phyloP scores from a whole-genome alignment of 192 early-diverging fungal genomes.

The Coemansia sp. region DNA sequence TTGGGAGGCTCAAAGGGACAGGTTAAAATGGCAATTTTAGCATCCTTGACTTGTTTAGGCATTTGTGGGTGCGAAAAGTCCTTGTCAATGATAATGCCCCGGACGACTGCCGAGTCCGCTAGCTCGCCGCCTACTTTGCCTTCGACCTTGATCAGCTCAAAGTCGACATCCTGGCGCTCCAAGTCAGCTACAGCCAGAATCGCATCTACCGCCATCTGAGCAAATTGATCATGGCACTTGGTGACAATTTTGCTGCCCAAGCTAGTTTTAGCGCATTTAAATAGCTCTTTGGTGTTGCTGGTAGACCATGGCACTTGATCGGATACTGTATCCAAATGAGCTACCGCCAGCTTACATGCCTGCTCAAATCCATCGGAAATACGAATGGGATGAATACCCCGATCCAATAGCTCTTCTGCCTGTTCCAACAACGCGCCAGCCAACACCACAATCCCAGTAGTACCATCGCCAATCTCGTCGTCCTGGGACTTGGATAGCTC shows the following conservation, averaged over 20 bases:
- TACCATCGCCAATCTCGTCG: slow-evolving; percentile 99
- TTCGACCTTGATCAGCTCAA: slow-evolving; percentile 99
- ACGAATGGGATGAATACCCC: slow-evolving; percentile 98
- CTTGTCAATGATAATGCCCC: slow-evolving; percentile 99
- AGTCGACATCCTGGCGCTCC: slow-evolving; percentile 99
- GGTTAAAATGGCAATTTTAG: slow-evolving; percentile 97
- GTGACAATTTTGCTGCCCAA: slow-evolving; percentile 99
- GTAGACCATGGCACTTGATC: slow-evolving; percentile 84
- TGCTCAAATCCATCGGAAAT: slow-evolving; percentile 98
- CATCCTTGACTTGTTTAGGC: slow-evolving; percentile 93
- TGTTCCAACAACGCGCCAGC: slow-evolving; percentile 98
- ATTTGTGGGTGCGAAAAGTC: slow-evolving; percentile 99
- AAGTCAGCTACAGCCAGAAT: slow-evolving; percentile 97
- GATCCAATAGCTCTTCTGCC: slow-evolving; percentile 89
- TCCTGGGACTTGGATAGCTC: slow-evolving; percentile 98
- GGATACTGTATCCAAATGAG: slow-evolving; percentile 86
- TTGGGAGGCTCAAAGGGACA: slow-evolving; percentile 99
- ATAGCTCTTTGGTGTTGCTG: slow-evolving; percentile 78
- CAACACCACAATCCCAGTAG: slow-evolving; percentile 98
- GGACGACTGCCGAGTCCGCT: slow-evolving; percentile 87
- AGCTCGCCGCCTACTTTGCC: slow-evolving; percentile 98
- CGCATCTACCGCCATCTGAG: slow-evolving; percentile 97
- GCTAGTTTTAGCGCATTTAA: slow-evolving; percentile 95
- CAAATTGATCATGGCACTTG: slow-evolving; percentile 97
- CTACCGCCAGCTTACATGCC: slow-evolving; percentile 92